A percentile compares a stretch with the other conserved stretches of the same genome.
Conservation (phyloP, 2,329 filamentous ascomycete species). For the Pseudogymnoascus verrucosus region DNA sequence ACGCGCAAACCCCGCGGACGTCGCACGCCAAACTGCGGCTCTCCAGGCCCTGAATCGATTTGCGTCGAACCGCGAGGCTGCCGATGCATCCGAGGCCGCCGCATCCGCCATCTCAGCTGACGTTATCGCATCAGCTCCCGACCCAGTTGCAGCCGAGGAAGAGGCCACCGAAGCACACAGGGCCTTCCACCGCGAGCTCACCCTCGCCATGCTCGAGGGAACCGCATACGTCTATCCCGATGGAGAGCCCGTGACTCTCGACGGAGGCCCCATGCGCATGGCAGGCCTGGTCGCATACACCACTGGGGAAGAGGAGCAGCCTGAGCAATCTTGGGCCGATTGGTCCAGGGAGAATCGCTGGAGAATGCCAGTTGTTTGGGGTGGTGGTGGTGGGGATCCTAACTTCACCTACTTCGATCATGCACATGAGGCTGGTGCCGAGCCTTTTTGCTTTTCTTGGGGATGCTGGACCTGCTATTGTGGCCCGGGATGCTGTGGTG, state of each 20-base stretch:
- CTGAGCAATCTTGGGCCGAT: background rate
- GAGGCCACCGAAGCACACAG: background rate
- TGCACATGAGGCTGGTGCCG: background rate
- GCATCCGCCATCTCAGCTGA: background rate
- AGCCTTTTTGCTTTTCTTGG: background rate
- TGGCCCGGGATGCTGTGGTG: background rate
- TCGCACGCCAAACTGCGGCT: background rate
- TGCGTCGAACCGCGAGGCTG: background rate
- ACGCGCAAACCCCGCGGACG: background rate
- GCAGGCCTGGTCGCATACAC: background rate
- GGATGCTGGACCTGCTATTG: background rate
- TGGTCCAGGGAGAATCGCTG: background rate
- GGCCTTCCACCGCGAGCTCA: background rate
- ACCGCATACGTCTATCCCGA: no score
- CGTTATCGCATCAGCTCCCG: background rate
- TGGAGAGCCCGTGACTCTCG: background rate
- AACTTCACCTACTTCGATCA: background rate
- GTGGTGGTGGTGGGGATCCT: background rate
- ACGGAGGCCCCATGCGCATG: background rate
- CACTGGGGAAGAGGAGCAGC: background rate
- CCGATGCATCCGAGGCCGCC: background rate
- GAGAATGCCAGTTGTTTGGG: background rate
- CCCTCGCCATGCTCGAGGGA: background rate
- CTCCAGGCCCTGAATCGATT: background rate
- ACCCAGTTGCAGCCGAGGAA: background rate